phyloP scores from a whole-genome alignment of 768 basidiomycete genomes.

The Pulveroboletus sp. region DNA sequence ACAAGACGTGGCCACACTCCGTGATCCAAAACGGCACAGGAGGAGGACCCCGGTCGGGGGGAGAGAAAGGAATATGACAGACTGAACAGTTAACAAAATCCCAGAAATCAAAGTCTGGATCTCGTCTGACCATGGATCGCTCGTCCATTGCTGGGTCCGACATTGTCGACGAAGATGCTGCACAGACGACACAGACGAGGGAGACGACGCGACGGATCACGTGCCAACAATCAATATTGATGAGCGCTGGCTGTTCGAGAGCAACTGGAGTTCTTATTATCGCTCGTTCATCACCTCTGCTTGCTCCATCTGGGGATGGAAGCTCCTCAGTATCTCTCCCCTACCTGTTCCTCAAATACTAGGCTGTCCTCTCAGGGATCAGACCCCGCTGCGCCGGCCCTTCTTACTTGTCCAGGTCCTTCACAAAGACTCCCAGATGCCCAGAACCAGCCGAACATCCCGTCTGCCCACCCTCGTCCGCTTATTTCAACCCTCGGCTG shows the following conservation, averaged over 20 bases:
- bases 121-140: neutral
- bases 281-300: neutral
- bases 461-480: slow-evolving; percentile 2
- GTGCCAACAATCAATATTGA: slow-evolving; percentile 4
- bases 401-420: neutral
- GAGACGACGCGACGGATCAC: slow-evolving; percentile 22
- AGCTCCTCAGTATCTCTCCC: neutral
- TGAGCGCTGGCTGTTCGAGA: no score
- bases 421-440: neutral
- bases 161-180: slow-evolving; percentile 1
- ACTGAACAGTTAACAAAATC: slow-evolving; percentile 68
- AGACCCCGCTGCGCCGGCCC: neutral
- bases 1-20: slow-evolving; percentile 82
- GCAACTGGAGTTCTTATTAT: no score
- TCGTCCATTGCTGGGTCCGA: slow-evolving; percentile 9
- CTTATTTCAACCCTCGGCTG: slow-evolving; percentile 45
- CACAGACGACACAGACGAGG: no score
- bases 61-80: slow-evolving; percentile 64
- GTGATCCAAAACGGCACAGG: slow-evolving; percentile 83
- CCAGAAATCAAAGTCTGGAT: slow-evolving; percentile 62
- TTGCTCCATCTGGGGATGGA: neutral
- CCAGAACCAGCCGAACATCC: neutral
- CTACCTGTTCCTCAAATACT: neutral
- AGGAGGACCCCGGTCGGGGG: slow-evolving; percentile 44
- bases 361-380: slow-evolving; percentile 9